These are phyloP conservation scores for Fusarium transvaalense DNA, from an alignment of 2,329 filamentous ascomycete species.

Conservation along the genomic window DNA sequence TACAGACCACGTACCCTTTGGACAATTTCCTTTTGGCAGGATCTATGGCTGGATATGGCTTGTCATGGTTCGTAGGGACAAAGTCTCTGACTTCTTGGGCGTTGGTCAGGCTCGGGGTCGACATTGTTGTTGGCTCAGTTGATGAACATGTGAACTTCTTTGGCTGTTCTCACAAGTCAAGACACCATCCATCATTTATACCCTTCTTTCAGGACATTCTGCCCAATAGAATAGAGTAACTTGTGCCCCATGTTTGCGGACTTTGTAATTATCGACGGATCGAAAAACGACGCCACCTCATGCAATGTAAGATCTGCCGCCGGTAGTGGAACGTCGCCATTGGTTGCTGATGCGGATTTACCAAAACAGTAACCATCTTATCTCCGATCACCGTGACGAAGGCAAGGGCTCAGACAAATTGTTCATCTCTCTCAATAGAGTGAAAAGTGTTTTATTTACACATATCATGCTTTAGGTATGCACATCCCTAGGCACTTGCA, in stretches of 20 bases:
- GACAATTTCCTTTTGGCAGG: background rate
- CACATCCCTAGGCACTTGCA: too few relatives aligned
- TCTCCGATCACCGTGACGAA: background rate
- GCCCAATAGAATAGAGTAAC: background rate
- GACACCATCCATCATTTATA: background rate
- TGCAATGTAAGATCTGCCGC: background rate
- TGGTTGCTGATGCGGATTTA: background rate
- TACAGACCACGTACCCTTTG: background rate
- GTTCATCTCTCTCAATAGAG: too few relatives aligned
- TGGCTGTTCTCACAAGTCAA: too few relatives aligned
- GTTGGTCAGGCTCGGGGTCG: background rate
- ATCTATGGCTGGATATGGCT: conserved; percentile 1
- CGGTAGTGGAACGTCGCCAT: background rate
- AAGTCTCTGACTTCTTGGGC: conserved; percentile 13
- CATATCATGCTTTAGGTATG: too few relatives aligned
- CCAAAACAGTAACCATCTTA: background rate
- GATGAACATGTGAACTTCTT: background rate
- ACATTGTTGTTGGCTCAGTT: background rate
- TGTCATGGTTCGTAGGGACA: background rate
- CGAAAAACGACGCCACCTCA: background rate
- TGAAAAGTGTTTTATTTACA: too few relatives aligned
- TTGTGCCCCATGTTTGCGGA: background rate
- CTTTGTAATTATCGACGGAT: background rate
- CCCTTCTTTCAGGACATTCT: rapidly evolving
- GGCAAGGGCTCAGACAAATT: background rate